phyloP scores from a whole-genome alignment of 331 rosid genomes.

The Telfairia occidentalis region DNA sequence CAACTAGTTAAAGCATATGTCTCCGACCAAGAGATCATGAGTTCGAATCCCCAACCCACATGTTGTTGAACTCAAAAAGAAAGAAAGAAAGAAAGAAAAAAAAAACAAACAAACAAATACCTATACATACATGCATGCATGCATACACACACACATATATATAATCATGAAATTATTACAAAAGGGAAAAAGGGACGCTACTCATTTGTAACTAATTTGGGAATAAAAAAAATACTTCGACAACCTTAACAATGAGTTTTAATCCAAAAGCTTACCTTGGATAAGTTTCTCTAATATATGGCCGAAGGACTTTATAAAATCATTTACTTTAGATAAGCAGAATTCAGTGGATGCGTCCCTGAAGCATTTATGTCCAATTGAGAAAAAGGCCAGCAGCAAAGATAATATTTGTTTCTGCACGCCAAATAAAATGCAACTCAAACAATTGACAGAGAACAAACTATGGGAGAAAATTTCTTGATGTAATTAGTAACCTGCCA shows the following conservation, averaged over 20 bases:
- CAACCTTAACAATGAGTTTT: slow-evolving; percentile 5
- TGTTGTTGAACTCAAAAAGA: too few relatives aligned
- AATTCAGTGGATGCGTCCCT: slow-evolving; percentile 51
- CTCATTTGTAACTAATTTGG: slow-evolving; percentile 2
- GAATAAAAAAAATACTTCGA: background rate
- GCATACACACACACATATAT: too few relatives aligned
- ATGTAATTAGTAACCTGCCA: too few relatives aligned
- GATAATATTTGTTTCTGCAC: slow-evolving; percentile 54
- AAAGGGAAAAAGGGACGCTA: background rate
- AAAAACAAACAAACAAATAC: too few relatives aligned
- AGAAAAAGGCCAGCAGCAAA: slow-evolving; percentile 53
- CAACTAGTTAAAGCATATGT: too few relatives aligned
- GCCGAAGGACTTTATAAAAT: slow-evolving; percentile 43
- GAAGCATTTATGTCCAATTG: slow-evolving; percentile 54
- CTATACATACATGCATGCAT: too few relatives aligned
- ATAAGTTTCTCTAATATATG: slow-evolving; percentile 41
- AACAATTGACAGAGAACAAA: slow-evolving; percentile 6
- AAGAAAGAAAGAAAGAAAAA: too few relatives aligned
- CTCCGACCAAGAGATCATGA: too few relatives aligned
- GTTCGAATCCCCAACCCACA: too few relatives aligned
- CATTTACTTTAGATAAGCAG: slow-evolving; percentile 53
- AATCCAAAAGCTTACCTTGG: slow-evolving; percentile 40
- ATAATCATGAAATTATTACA: background rate
- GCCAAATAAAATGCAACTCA: slow-evolving; percentile 19
- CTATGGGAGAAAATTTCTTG: background rate